Base-by-base conservation (phyloP, 768 basidiomycete genomes). In the Porphyrellus cyaneotinctus region DNA sequence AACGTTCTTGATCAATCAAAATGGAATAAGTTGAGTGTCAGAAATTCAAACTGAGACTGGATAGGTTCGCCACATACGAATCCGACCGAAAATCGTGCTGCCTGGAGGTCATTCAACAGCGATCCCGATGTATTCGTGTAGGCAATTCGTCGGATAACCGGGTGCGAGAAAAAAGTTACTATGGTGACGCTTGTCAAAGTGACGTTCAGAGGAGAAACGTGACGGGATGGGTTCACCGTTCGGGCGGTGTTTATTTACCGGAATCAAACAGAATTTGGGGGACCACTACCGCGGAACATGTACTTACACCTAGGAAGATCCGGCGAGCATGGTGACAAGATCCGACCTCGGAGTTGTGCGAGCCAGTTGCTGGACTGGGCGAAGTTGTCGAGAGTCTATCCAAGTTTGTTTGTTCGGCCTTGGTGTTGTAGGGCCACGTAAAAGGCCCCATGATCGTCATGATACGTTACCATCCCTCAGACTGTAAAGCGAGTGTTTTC, bases 211-310 rank as follows among this genome's bases (percentile, higher is more conserved):
- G 23, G 18, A 10, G 24, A 43, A n/a, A 15, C 23, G 18, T 13
- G 10, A 37, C 12, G 12, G 18, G n/a, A n/a, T n/a, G n/a, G n/a
- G n/a, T n/a, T n/a, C n/a, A n/a, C n/a, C n/a, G n/a, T n/a, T n/a
- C n/a, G n/a, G n/a, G n/a, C n/a, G n/a, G n/a, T 10, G 22, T 42
- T 45, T 57, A 33, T 53, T 60, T 24, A 39, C 54, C 59, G 59
- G 56, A 7, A 28, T 22, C 18, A 20, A 22, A 22, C 20, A 5
- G 37, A 31, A 32, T 24, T 22, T 24, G 51, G 24, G 20, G 13
- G 32, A 39, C n/a, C n/a, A n/a, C n/a, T 52, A 39, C 18, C 56
- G 59, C 56, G 60, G 60, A 52, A 18, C 42, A 43, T 47, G 14
- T 48, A 33, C 17, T n/a, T n/a, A n/a, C n/a, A n/a, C n/a, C n/a